Percentiles rank a stretch among this genome's conserved stretches.
Evolutionary conservation across 495 filamentous ascomycete species (phyloP).

Genomic region (Xylaria flabelliformis): DNA sequence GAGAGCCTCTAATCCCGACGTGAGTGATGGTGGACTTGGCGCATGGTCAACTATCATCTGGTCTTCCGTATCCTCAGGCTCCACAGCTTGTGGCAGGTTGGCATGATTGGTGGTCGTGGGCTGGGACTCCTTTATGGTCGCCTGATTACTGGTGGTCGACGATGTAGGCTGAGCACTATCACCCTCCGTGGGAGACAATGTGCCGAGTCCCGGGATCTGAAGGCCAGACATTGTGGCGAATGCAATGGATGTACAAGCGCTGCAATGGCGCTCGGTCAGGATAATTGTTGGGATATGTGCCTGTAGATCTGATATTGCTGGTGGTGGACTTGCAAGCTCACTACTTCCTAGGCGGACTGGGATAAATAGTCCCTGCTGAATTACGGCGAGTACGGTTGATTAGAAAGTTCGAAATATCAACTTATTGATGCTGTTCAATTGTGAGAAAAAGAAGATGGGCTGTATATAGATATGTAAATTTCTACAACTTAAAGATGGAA

Average conservation of each 20-base stretch:
- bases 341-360: not conserved
- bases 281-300: not conserved
- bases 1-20: constrained; percentile 53
- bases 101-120: not conserved
- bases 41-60: constrained; percentile 25
- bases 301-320: constrained; percentile 10
- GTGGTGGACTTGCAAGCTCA: not conserved
- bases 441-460: not conserved
- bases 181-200: constrained; percentile 16
- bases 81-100: constrained; percentile 5
- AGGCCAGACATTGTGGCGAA: constrained; percentile 50
- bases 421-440: not conserved
- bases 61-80: not conserved
- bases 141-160: constrained; percentile 16
- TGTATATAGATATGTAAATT: not conserved
- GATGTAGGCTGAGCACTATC: constrained; percentile 18
- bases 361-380: not conserved
- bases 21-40: constrained; percentile 45
- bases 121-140: constrained; percentile 23
- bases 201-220: constrained; percentile 49
- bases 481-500: not conserved
- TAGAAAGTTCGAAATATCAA: not conserved
- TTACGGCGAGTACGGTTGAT: not conserved
- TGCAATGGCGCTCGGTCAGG: not conserved
- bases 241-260: not conserved